Percentiles rank a stretch among this genome's conserved stretches.
phyloP scores from a whole-genome alignment of 768 basidiomycete genomes.

The Epithele typhae region DNA sequence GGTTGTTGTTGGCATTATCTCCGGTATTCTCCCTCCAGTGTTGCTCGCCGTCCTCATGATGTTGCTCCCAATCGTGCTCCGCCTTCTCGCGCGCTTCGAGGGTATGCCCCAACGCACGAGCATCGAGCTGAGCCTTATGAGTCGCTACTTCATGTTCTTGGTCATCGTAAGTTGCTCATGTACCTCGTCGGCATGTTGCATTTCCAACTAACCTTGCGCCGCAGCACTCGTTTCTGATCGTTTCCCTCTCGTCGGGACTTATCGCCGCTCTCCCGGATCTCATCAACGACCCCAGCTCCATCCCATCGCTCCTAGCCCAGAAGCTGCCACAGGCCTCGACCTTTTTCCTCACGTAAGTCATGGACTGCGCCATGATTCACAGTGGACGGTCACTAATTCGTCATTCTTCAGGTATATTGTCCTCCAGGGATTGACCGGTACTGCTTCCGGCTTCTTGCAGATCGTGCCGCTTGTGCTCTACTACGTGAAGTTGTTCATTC shows the following conservation, averaged over 20 bases:
- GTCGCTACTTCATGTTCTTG: constrained; percentile 87
- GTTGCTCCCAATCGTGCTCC: constrained; percentile 79
- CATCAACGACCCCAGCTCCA: constrained; percentile 59
- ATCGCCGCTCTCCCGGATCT: constrained; percentile 63
- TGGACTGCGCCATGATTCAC: neutral
- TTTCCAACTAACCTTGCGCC: neutral
- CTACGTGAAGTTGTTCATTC: constrained; percentile 84
- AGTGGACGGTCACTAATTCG: neutral
- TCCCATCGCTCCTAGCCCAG: constrained; percentile 67
- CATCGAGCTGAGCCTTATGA: constrained; percentile 89
- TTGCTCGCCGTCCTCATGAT: constrained; percentile 88
- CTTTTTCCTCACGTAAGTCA: constrained; percentile 80
- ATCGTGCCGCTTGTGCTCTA: constrained; percentile 74
- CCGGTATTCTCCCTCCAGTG: constrained; percentile 86
- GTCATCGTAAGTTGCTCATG: constrained; percentile 59
- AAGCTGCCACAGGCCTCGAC: constrained; percentile 81
- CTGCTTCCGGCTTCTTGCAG: constrained; percentile 77
- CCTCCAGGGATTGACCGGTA: constrained; percentile 75
- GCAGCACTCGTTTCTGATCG: constrained; percentile 86
- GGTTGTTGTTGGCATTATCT: constrained; percentile 73
- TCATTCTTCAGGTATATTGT: constrained; percentile 56
- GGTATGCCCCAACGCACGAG: constrained; percentile 84
- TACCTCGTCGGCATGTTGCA: neutral
- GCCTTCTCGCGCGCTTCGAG: constrained; percentile 79
- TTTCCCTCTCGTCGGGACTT: constrained; percentile 83